Base-by-base conservation (phyloP, 371 early-diverging fungal genomes). In the Batrachochytrium dendrobatidis region DNA sequence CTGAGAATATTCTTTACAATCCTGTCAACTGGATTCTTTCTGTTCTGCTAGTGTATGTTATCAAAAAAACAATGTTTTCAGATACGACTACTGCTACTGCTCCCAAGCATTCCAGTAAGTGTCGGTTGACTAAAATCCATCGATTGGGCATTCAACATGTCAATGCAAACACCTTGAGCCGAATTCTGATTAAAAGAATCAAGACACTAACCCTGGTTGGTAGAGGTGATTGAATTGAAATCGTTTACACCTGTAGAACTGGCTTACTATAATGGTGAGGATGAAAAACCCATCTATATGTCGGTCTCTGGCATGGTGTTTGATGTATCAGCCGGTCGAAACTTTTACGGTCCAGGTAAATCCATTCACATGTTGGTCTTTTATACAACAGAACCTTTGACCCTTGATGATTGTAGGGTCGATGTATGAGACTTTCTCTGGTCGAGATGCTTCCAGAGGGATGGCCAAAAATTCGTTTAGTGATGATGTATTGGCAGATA, bases 391-490 rank as follows among this genome's bases (percentile, higher is more conserved):
- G 17, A 24, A 26, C 20, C 43, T n/a, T 39, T 39, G n/a, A 39
- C n/a, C 17, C n/a, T n/a, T n/a, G n/a, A n/a, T 12, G 22, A 7
- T 35, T 3, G 25, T 72, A 90, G 91, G 80, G 20, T 86, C 91
- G 0, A 85, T 90, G 18, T 95, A 95, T 70, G 90, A 86, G 24
- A 90, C 91, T 69, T 95, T 95, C 84, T 92, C 76, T 18, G 76
- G 76, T 0, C 61, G 68, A 6, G 74, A 74, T 58, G 72, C 74
- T 17, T 72, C 72, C 8, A 61, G 95, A 43, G 87, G 94, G 1
- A 68, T 95, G 53, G 89, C 94, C 43, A 90, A 89, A 67, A 83
- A 90, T 66, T 90, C 92, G 33, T 94, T 95, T 72, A 93, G 92
- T 66, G 65, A 69, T 39, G 84, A 85, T 0, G 83, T 94, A 81